These are phyloP conservation scores for Ascomycota sp. DNA, from an alignment of 2,329 filamentous ascomycete genomes.

Conservation along the genomic window DNA sequence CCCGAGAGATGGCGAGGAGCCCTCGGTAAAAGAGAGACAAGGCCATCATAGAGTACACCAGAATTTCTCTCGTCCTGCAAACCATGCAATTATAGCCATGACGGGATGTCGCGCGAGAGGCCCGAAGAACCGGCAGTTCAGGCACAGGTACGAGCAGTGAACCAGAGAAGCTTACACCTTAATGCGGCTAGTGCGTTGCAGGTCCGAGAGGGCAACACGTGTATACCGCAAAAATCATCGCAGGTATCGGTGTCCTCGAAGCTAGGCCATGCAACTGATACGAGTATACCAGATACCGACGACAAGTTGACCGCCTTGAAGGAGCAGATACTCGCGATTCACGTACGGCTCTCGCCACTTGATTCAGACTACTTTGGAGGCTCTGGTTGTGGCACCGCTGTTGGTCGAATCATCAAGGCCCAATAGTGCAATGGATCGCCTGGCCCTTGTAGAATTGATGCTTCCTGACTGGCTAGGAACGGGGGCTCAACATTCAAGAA, in stretches of 20 bases:
- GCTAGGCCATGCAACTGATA: too few relatives aligned
- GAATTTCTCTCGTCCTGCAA: not conserved
- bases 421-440: slow-evolving; percentile 9
- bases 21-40: too few relatives aligned
- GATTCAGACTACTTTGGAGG: slow-evolving; percentile 13
- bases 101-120: not conserved
- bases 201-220: too few relatives aligned
- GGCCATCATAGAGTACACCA: not conserved
- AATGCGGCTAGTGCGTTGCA: too few relatives aligned
- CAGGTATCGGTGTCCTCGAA: too few relatives aligned
- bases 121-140: not conserved
- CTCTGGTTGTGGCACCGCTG: slow-evolving; percentile 20
- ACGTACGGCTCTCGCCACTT: slow-evolving; percentile 15
- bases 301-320: slow-evolving; percentile 6
- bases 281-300: not conserved
- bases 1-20: not conserved
- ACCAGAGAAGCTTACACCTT: not conserved
- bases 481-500: slow-evolving; percentile 20
- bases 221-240: too few relatives aligned
- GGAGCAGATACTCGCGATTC: slow-evolving; percentile 17
- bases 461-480: slow-evolving; percentile 25
- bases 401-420: slow-evolving; percentile 4
- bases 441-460: slow-evolving; percentile 20
- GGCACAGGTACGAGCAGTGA: not conserved
- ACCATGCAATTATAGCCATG: too few relatives aligned